Base-by-base conservation (phyloP, 495 filamentous ascomycete species). In the Astrothelium macrocarpum region DNA sequence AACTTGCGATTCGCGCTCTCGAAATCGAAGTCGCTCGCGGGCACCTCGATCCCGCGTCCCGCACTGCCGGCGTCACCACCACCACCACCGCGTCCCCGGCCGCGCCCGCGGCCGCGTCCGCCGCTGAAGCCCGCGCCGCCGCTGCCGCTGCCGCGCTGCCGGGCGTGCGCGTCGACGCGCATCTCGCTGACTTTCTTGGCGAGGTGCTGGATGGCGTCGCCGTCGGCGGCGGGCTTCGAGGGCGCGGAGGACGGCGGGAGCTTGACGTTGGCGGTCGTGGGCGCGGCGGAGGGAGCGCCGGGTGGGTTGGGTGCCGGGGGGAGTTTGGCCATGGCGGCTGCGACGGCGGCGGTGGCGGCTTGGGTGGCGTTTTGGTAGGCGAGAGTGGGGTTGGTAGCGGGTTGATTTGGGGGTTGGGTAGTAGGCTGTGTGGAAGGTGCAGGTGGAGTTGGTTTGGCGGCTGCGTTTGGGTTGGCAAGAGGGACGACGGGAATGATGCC, bases 1-100 rank as follows among this genome's bases (percentile, higher is more conserved):
- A 99, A 97, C 73, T 95, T 96, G 18, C 91, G 91, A 71, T 99
- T 99, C 58, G 93, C 83, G 10, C 84, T 84, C 66, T 87, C 86
- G 73, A 99, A 99, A 72, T 99, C 95, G 71, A 90, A 99, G 69
- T 97, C 94, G 1, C 88, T 83, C 36, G 85, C 79, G 0, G 94
- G 94, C 32, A 97, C 87, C 62, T 95, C 93, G 25, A 97, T 60
- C 7, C 23, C 81, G 77, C 90, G 94, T 70, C 81, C 81, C 42
- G 76, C 73, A 64, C 77, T 75, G 34, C 78, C 76, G 43, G 78
- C 74, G 9, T 70, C 64, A 14, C 72, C 71, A 29, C 81, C 79
- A 45, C 86, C 83, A 62, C 87, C 78, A 36, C 82, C 81, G 39
- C 82, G 79, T 61, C 80, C 82, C 61, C 82, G 80, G 53, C 82